A percentile compares a stretch with the other conserved stretches of the same genome.
These are phyloP conservation scores for Penicillium sp. DNA, from an alignment of 2,329 filamentous ascomycete species.

Conservation along the genomic window DNA sequence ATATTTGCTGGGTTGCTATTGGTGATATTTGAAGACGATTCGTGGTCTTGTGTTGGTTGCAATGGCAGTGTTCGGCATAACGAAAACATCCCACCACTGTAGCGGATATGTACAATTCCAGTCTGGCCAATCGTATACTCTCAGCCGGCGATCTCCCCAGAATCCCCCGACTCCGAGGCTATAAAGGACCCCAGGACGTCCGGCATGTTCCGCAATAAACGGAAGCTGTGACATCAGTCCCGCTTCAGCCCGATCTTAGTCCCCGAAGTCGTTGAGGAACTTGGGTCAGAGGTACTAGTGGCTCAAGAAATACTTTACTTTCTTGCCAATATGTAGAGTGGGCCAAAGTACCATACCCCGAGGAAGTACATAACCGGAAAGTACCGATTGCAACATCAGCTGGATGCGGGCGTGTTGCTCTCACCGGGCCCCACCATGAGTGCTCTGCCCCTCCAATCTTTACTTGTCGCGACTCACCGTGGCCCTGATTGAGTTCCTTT, in stretches of 20 bases:
- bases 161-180: slow-evolving; percentile 28
- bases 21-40: neutral
- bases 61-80: neutral
- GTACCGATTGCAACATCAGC: slow-evolving; percentile 13
- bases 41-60: slow-evolving; percentile 5
- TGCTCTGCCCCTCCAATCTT: slow-evolving; percentile 22
- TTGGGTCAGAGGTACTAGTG: neutral
- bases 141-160: slow-evolving; percentile 19
- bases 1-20: neutral
- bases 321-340: neutral
- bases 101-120: slow-evolving; percentile 6
- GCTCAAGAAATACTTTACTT: slow-evolving; percentile 1
- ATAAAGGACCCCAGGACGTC: slow-evolving; percentile 12
- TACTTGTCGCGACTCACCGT: slow-evolving; percentile 26
- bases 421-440: slow-evolving; percentile 27
- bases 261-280: slow-evolving; percentile 24
- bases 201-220: slow-evolving; percentile 29
- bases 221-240: slow-evolving; percentile 40
- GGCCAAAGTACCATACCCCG: neutral
- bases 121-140: slow-evolving; percentile 19
- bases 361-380: slow-evolving; percentile 7
- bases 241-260: slow-evolving; percentile 41
- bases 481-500: slow-evolving; percentile 21
- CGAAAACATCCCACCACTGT: slow-evolving; percentile 1
- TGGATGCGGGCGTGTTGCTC: slow-evolving; percentile 14